Base-by-base conservation (phyloP, 371 early-diverging fungal genomes). In the Amoeboaphelidium protococcarum region DNA sequence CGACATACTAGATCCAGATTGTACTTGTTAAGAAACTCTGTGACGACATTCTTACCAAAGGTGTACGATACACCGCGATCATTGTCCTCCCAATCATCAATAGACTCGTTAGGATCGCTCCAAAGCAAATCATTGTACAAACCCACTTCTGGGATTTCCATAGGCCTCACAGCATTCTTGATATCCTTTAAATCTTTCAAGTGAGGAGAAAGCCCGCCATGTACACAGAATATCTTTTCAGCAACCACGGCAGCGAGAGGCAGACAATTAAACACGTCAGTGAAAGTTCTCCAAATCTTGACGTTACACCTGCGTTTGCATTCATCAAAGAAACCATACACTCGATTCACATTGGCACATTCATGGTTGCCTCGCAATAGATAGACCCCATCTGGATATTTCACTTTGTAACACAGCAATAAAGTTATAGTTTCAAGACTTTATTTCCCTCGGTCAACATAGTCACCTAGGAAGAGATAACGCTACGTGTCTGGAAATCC, bases 281-380 rank as follows among this genome's bases (percentile, higher is more conserved):
- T 87, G 66, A 98, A 98, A 2, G 76, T 73, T 61, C 84, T 88
- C 99, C 98, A 98, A 50, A 94, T 72, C 55, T 88, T 87, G 44
- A 82, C 68, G 56, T 72, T 87, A 45, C 78, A 78, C 50, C 98
- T 68, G 51, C 96, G 78, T 61, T 95, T 98, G 71, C 62, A 64
- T 64, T 98, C 99, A 58, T 98, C 99, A 59, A 90, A 98, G 63
- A 98, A 98, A 2, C 99, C 99, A 57, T 98, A 98, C 26, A 98
- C 71, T 43, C 82, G 72, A 49, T 89, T 96, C 16, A 95, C 85
- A 57, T 79, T 82, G 44, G 90, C 90, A 58, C 85, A 87, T 66
- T 98, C 98, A 66, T 98, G 98, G 64, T 98, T 98, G 26, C 98
- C 98, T 47, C 98, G 67, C 49, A 98, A 59, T 42, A 96, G 59